A percentile compares a stretch with the other conserved stretches of the same genome.
phyloP scores from a whole-genome alignment of 495 filamentous ascomycete genomes.

The Lasiosphaeria hispida region DNA sequence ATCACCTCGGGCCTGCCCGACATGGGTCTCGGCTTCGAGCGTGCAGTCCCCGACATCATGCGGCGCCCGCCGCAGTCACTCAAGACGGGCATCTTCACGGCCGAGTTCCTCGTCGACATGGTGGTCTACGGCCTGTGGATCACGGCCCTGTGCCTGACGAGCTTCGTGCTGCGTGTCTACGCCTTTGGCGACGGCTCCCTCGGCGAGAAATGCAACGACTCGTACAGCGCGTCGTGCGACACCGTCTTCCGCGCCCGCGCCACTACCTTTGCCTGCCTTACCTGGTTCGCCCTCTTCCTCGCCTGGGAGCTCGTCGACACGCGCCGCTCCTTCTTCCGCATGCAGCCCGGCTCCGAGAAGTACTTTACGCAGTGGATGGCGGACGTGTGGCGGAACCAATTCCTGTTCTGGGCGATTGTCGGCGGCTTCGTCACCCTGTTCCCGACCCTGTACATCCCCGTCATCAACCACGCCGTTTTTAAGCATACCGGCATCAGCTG shows the following conservation, averaged over 20 bases:
- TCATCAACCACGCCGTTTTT: slow-evolving; percentile 66
- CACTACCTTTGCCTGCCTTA: slow-evolving; percentile 72
- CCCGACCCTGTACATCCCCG: slow-evolving; percentile 70
- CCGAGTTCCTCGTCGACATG: slow-evolving; percentile 69
- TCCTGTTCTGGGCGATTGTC: slow-evolving; percentile 72
- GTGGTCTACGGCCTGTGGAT: slow-evolving; percentile 70
- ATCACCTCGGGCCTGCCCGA: slow-evolving; percentile 72
- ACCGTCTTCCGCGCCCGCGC: slow-evolving; percentile 73
- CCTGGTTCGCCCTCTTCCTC: slow-evolving; percentile 67
- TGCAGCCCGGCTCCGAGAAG: slow-evolving; percentile 60
- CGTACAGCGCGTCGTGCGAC: slow-evolving; percentile 51
- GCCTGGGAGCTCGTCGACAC: slow-evolving; percentile 75
- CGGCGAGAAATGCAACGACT: slow-evolving; percentile 63
- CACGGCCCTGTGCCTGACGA: slow-evolving; percentile 51
- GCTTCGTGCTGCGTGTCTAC: slow-evolving; percentile 56
- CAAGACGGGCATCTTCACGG: slow-evolving; percentile 64
- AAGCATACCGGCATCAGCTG: slow-evolving; percentile 69
- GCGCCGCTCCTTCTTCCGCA: slow-evolving; percentile 63
- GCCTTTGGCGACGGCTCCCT: slow-evolving; percentile 66
- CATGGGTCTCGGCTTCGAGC: slow-evolving; percentile 72
- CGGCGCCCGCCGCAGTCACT: slow-evolving; percentile 64
- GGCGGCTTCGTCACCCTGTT: slow-evolving; percentile 67
- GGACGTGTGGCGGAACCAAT: slow-evolving; percentile 68
- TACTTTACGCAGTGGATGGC: slow-evolving; percentile 49
- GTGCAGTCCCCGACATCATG: slow-evolving; percentile 68